Evolutionary conservation across 495 filamentous ascomycete species (phyloP), one percentile per base, ranked within the genome.

Genomic region (Penicillium dipodomyicola): DNA sequence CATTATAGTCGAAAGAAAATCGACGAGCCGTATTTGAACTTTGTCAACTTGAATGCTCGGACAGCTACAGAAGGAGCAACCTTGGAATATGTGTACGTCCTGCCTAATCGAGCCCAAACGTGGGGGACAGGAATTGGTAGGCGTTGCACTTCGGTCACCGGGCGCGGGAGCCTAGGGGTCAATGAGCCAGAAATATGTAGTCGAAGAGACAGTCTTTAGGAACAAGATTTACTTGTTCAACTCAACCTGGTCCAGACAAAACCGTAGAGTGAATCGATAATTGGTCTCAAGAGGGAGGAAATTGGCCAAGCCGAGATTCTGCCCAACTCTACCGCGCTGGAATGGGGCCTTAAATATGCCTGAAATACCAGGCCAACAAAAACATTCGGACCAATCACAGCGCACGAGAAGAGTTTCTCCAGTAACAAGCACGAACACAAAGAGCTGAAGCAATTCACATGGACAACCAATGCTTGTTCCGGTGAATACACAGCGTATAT

Each of bases 231-330:
- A 17, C 35, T 39, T 17, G n/a, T 1, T 39, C 15, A 39, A 39
- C n/a, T 9, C 5, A 14, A 20, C 3, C 10, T 6, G 2, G 14
- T 29, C 43, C 43, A 46, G 43, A 27, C 23, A 29, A 46, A 29
- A 27, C 7, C 8, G 43, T 15, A 15, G 23, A 29, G 43, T 27
- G 22, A 46, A 29, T 29, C 27, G 43, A 46, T 15, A 17, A 27
- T 17, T 46, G 43, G n/a, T 46, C 43, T 15, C 15, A 46, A 27
- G 43, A 46, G 43, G 23, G 43, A 46, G 10, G 23, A 23, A 23
- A 44, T 44, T 44, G 22, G 22, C 42, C 23, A n/a, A 46, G 43
- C 22, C 15, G 23, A 46, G 43, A 46, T 46, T 46, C 43, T 46
- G 43, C 43, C 43, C 6, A 29, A 29, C 14, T 29, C 6, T 15